Evolutionary conservation across 2,329 filamentous ascomycete species (phyloP), one percentile per base, ranked within the genome.

Genomic region (Nigrospora sphaerica): DNA sequence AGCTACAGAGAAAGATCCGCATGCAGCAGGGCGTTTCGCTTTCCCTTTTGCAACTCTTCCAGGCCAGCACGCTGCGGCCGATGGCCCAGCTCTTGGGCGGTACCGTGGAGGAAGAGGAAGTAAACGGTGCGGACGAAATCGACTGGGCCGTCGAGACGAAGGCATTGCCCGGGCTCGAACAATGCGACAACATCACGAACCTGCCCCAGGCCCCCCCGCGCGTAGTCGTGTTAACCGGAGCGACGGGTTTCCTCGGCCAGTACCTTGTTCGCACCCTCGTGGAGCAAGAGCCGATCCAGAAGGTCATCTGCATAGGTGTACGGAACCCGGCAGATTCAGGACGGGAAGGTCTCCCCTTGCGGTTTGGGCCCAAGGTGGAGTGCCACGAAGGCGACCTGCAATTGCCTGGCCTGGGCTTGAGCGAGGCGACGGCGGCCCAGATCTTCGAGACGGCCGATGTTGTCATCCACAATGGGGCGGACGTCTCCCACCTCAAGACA

Each of bases 221-320:
- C 13, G 44, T 61, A 14, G 50, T 69, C 9, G 46, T 72, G 3
- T 17, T 62, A 2, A 73, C 68, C 0, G 70, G 70, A 2, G 60
- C 63, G 2, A 65, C 65, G 2, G 67, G 65, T 1, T 72, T 69
- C 45, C 54, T 77, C 1, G 70, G 63, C 11, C 43, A 52, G 5
- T 47, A 64, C 16, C 45, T 77, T 23, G 54, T 75, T 2, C 44
- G 51, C 7, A 47, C 57, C 1, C 62, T 79, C 1, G 43, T 67
- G 1, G 46, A 56, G 3, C 42, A 63, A 7, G 33, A 55, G 0
- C 36, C 48, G 0, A 60, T 77, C 1, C 35, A 44, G 2, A 56
- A 54, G 6, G 55, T 78, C 3, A 66, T 73, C 53, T 74, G 71
- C 49, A 42, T 77, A 12, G 72, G 72, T 7, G 57, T 72, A 1